Base-by-base conservation (phyloP, 192 early-diverging fungal genomes). In the Coemansia javaensis region DNA sequence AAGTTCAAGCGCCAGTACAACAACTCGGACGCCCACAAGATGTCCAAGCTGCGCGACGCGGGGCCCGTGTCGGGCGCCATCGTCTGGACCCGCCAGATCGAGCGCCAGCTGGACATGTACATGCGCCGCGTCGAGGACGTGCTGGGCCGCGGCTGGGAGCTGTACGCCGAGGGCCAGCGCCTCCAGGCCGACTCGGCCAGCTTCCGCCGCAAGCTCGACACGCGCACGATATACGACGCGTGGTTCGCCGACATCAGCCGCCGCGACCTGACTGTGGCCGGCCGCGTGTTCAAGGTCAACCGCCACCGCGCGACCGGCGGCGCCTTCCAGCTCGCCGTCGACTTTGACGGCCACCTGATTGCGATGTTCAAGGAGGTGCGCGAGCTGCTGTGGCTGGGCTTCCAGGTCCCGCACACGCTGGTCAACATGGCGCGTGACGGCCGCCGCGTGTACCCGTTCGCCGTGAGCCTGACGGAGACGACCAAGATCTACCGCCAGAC, bases 311-410 rank as follows among this genome's bases (percentile, higher is more conserved):
- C 89, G 0, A 77, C 81, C 23, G 83, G 80, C 16, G 79, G 84
- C 46, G 43, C 79, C 9, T 77, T 90, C 24, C 86, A 90, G 57
- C 79, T 99, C 7, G 80, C 79, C 40, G 82, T 99, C 49, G 94
- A 91, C 58, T 99, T 98, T 69, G 96, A 99, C 53, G 71, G 81
- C 1, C 90, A 94, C 62, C 83, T 92, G 47, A 91, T 99, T 45
- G 89, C 92, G 1, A 71, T 99, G 43, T 99, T 98, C 78, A 99
- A 99, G 73, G 97, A 99, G 69, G 94, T 99, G 24, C 83, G 94
- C 28, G 91, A 98, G 63, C 71, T 99, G 56, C 53, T 91, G n/a
- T 97, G 91, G 92, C 78, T 98, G 14, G 87, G 90, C 25, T 98
- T 89, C 75, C 86, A 83, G 52, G 89, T 99, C 0, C 94, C 94